A percentile compares a stretch with the other conserved stretches of the same genome.
Conservation (phyloP, 176 grass and related monocot species). For the Pontederia paniculata region DNA sequence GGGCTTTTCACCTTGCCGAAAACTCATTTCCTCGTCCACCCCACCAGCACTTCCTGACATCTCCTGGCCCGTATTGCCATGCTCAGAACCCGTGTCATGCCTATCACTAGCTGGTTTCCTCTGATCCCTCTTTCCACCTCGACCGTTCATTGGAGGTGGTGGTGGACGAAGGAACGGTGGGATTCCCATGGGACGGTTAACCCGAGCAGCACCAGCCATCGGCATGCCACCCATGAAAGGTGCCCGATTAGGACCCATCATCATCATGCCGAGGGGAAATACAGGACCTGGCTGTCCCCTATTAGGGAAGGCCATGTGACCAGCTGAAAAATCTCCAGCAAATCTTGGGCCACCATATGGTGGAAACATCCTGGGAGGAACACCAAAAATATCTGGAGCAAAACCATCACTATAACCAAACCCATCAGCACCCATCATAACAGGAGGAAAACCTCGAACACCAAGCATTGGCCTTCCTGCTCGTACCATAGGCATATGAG, state of each 20-base stretch:
- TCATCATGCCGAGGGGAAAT: slow-evolving; percentile 65
- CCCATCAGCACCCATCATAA: slow-evolving; percentile 66
- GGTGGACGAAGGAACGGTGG: slow-evolving; percentile 41
- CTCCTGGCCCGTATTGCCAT: slow-evolving; percentile 47
- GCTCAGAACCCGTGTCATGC: slow-evolving; percentile 51
- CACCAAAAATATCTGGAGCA: slow-evolving; percentile 60
- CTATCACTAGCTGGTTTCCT: slow-evolving; percentile 43
- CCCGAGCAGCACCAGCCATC: slow-evolving; percentile 48
- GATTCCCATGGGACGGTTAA: slow-evolving; percentile 70
- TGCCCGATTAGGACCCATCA: slow-evolving; percentile 66
- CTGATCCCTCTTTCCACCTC: slow-evolving; percentile 47
- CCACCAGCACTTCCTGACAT: slow-evolving; percentile 25
- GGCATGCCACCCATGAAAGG: slow-evolving; percentile 77
- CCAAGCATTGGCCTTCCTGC: slow-evolving; percentile 49
- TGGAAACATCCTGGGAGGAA: slow-evolving; percentile 55
- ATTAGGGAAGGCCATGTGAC: slow-evolving; percentile 61
- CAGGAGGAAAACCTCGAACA: slow-evolving; percentile 57
- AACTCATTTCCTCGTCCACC: slow-evolving; percentile 24
- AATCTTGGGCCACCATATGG: slow-evolving; percentile 75
- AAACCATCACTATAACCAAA: slow-evolving; percentile 66
- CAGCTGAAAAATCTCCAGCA: slow-evolving; percentile 46
- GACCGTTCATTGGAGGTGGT: slow-evolving; percentile 24
- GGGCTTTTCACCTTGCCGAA: slow-evolving; percentile 21
- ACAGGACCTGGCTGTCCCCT: slow-evolving; percentile 46
- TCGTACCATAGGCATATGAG: slow-evolving; percentile 61